Conservation (phyloP, 192 early-diverging fungal genomes). For the Linnemannia schmuckeri region DNA sequence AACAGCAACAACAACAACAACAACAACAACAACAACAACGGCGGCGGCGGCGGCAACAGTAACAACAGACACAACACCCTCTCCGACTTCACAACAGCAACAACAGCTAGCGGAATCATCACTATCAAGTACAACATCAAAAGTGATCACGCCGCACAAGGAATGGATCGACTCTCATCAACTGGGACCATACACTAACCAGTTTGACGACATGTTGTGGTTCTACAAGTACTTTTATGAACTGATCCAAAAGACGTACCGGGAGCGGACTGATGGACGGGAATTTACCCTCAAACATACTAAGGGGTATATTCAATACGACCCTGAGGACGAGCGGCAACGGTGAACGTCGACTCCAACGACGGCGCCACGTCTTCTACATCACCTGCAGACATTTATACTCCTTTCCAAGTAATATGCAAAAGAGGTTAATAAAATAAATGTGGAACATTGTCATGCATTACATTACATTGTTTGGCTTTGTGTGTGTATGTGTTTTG, state of each 20-base stretch:
- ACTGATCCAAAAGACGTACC: constrained; percentile 85
- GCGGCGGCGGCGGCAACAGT: constrained; percentile 19
- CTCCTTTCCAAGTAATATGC: neutral
- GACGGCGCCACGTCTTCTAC: neutral
- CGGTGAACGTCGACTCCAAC: neutral
- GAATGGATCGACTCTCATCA: constrained; percentile 34
- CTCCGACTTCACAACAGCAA: neutral
- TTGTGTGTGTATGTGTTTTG: neutral
- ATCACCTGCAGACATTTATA: neutral
- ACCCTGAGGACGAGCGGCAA: constrained; percentile 17
- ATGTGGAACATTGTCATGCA: constrained; percentile 4
- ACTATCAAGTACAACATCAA: constrained; percentile 1
- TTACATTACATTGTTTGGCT: neutral
- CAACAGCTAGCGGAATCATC: neutral
- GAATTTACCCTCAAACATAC: constrained; percentile 69
- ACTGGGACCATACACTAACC: constrained; percentile 74
- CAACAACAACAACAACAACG: no score
- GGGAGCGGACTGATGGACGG: constrained; percentile 65
- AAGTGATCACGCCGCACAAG: constrained; percentile 40
- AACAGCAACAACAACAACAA: no score
- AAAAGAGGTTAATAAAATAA: neutral
- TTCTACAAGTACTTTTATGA: constrained; percentile 94
- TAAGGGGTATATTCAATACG: constrained; percentile 72
- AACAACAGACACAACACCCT: constrained; percentile 4
- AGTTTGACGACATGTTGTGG: constrained; percentile 90